Conservation (phyloP, 2,329 filamentous ascomycete species). For the Ceratocystis huliohia region DNA sequence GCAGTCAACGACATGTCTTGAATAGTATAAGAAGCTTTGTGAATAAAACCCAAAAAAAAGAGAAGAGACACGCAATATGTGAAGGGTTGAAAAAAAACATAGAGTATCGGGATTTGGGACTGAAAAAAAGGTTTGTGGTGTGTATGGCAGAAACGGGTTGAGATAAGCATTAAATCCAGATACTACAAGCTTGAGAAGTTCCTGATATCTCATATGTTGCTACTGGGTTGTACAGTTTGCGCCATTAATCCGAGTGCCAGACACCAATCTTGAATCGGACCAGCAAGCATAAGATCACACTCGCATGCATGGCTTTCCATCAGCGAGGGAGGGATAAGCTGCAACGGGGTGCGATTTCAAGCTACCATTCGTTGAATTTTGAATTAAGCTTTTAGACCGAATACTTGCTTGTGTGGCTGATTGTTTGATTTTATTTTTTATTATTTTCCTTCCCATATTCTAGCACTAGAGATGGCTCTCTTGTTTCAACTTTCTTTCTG, state of each 20-base stretch:
- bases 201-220: neutral
- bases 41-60: neutral
- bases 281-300: neutral
- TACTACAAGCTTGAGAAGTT: neutral
- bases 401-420: neutral
- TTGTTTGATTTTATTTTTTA: neutral
- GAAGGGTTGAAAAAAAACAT: neutral
- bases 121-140: neutral
- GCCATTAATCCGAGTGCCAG: neutral
- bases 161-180: neutral
- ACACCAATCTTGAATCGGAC: neutral
- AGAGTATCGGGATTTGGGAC: neutral
- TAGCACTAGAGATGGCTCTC: neutral
- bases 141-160: neutral
- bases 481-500: neutral
- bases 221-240: neutral
- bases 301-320: neutral
- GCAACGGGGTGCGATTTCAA: neutral
- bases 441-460: neutral
- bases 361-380: slow-evolving; percentile 7
- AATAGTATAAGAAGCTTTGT: slow-evolving; percentile 1
- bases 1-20: slow-evolving; percentile 13
- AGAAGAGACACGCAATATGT: neutral
- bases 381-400: neutral
- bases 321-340: neutral